A percentile compares a stretch with the other conserved stretches of the same genome.
phyloP scores from a whole-genome alignment of 495 filamentous ascomycete species.

The Aspergillus nidulans region DNA sequence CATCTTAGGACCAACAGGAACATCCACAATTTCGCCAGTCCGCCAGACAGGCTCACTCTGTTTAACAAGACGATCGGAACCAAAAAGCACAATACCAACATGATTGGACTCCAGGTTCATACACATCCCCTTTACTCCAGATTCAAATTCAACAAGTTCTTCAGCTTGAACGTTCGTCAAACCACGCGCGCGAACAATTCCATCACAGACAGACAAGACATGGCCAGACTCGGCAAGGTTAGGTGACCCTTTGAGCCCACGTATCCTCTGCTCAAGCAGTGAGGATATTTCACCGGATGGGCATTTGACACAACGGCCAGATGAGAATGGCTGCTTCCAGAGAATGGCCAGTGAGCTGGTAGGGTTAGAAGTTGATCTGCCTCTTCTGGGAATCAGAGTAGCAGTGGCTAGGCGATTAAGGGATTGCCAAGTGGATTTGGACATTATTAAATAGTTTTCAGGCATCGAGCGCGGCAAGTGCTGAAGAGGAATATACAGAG shows the following conservation, averaged over 20 bases:
- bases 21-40: slow-evolving; percentile 98
- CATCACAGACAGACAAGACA: slow-evolving; percentile 98
- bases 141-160: slow-evolving; percentile 97
- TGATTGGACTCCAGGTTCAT: slow-evolving; percentile 99
- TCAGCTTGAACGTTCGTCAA: slow-evolving; percentile 99
- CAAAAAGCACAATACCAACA: slow-evolving; percentile 99
- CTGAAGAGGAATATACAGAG: too few relatives aligned
- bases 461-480: too few relatives aligned
- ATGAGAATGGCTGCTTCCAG: too few relatives aligned
- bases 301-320: too few relatives aligned
- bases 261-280: slow-evolving; percentile 97
- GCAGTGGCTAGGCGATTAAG: too few relatives aligned
- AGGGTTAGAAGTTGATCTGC: too few relatives aligned
- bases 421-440: too few relatives aligned
- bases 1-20: slow-evolving; percentile 87
- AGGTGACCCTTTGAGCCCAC: slow-evolving; percentile 94
- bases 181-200: slow-evolving; percentile 99
- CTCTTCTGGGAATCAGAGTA: too few relatives aligned
- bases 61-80: slow-evolving; percentile 99
- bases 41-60: slow-evolving; percentile 99
- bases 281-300: slow-evolving; percentile 96
- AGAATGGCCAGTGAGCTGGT: too few relatives aligned
- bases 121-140: slow-evolving; percentile 99
- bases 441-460: too few relatives aligned
- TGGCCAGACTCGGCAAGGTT: slow-evolving; percentile 96